Percentiles rank a stretch among this genome's conserved stretches.
Conservation (phyloP, 1,139 yeast genomes). For the Arxiozyma slooffiae region DNA sequence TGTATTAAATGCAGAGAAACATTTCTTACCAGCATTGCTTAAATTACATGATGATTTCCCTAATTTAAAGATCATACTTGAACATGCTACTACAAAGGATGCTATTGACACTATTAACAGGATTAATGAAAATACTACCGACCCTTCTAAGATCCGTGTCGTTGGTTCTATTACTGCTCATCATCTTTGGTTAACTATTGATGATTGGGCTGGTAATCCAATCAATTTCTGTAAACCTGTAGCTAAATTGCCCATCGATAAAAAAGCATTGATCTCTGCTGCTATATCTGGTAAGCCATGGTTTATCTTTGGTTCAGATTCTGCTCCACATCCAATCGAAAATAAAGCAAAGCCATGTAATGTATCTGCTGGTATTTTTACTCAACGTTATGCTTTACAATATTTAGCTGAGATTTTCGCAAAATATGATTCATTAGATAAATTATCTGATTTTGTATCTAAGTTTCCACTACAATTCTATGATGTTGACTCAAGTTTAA, state of each 20-base stretch:
- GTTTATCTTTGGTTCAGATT: constrained; percentile 94
- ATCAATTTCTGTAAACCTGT: constrained; percentile 95
- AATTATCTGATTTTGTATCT: constrained; percentile 63
- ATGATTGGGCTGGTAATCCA: constrained; percentile 95
- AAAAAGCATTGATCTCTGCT: constrained; percentile 69
- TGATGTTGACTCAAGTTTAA: constrained; percentile 37
- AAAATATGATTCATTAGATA: constrained; percentile 48
- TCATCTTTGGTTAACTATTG: constrained; percentile 78
- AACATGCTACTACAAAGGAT: constrained; percentile 88
- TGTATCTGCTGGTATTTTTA: constrained; percentile 95
- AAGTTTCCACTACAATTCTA: constrained; percentile 68
- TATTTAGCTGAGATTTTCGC: constrained; percentile 87
- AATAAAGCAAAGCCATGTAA: constrained; percentile 68
- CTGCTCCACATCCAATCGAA: constrained; percentile 89
- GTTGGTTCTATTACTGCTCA: constrained; percentile 96
- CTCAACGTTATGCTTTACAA: constrained; percentile 74
- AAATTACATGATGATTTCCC: constrained; percentile 81
- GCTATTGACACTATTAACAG: constrained; percentile 54
- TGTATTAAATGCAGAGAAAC: constrained; percentile 87
- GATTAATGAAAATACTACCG: constrained; percentile 47
- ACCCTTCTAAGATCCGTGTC: constrained; percentile 41
- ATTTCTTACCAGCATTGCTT: constrained; percentile 80
- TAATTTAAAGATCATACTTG: constrained; percentile 72
- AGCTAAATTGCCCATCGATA: constrained; percentile 82
- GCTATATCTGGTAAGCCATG: constrained; percentile 88